These are phyloP conservation scores for Petunia hybrid DNA, from an alignment of 305 asterid genomes.

Conservation along the genomic window DNA sequence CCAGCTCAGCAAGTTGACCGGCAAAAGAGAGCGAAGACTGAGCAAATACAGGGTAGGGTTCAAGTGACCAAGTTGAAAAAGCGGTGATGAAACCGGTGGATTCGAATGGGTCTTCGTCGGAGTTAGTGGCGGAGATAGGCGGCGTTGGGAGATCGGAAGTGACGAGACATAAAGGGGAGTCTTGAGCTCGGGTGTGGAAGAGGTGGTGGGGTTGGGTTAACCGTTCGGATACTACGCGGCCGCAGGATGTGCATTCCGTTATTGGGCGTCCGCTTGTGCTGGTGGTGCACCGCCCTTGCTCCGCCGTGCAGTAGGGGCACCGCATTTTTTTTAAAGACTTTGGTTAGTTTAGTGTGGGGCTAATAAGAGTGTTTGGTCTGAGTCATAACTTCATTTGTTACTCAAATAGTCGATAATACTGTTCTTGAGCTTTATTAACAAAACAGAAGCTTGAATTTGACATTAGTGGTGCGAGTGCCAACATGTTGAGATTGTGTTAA, in stretches of 20 bases:
- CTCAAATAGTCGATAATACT: too few species aligned
- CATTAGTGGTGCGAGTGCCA: too few species aligned
- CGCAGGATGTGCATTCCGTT: conserved; percentile 87
- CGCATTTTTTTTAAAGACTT: conserved; percentile 55
- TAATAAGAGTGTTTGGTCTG: not conserved
- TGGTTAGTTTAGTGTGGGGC: conserved; percentile 3
- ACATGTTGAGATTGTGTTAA: too few species aligned
- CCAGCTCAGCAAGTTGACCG: conserved; percentile 92
- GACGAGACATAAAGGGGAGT: conserved; percentile 84
- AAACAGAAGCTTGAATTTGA: too few species aligned
- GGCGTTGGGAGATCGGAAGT: conserved; percentile 87
- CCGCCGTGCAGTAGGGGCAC: conserved; percentile 90
- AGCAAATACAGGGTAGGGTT: conserved; percentile 81
- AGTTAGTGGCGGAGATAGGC: conserved; percentile 46
- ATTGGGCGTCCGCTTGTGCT: conserved; percentile 68
- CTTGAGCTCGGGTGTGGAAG: conserved; percentile 95
- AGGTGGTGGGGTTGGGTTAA: conserved; percentile 90
- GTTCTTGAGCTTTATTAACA: too few species aligned
- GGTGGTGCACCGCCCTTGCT: conserved; percentile 81
- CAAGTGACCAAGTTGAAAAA: conserved; percentile 98
- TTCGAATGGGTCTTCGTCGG: conserved; percentile 90
- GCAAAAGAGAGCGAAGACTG: conserved; percentile 80
- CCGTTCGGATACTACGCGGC: conserved; percentile 88
- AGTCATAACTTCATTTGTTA: not conserved
- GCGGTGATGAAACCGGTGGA: conserved; percentile 92